A percentile compares a stretch with the other conserved stretches of the same genome.
Conservation (phyloP, 2,329 filamentous ascomycete genomes). For the Diplodia mutila region DNA sequence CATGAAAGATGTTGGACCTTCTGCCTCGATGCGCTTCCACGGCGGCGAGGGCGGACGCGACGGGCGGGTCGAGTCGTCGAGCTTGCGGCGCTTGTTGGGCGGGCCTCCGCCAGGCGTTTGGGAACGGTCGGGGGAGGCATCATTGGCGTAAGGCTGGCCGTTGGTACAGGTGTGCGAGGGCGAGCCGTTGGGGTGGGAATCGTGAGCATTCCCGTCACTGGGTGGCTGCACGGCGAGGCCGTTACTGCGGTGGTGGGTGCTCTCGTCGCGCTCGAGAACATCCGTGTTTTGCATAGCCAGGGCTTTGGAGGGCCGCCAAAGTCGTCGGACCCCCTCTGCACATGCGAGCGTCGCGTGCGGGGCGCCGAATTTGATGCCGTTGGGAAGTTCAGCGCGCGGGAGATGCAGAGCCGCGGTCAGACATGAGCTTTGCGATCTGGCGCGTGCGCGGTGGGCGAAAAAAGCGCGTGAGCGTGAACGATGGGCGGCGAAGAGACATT, state of each 20-base stretch:
- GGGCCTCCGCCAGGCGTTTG: conserved; percentile 31
- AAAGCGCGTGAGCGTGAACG: conserved; percentile 22
- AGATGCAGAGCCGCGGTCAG: conserved; percentile 36
- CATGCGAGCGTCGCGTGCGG: conserved; percentile 24
- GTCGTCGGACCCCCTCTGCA: conserved; percentile 34
- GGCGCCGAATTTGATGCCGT: conserved; percentile 30
- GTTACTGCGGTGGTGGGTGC: conserved; percentile 35
- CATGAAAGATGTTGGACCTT: conserved; percentile 85
- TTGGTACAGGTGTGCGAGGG: neutral
- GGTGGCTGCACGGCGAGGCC: conserved; percentile 6
- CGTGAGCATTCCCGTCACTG: neutral
- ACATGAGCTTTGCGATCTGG: conserved; percentile 36
- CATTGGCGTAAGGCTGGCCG: conserved; percentile 12
- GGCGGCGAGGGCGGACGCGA: conserved; percentile 73
- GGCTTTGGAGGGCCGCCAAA: conserved; percentile 24
- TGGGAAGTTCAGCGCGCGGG: conserved; percentile 30
- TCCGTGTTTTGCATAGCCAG: conserved; percentile 27
- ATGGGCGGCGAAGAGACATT: conserved; percentile 14
- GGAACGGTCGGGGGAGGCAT: conserved; percentile 7
- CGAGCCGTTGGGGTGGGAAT: neutral
- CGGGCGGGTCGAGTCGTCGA: conserved; percentile 42
- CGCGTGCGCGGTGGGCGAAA: conserved; percentile 35
- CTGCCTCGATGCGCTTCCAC: conserved; percentile 84
- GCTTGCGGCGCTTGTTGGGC: conserved; percentile 66
- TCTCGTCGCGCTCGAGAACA: conserved; percentile 35